A percentile compares a stretch with the other conserved stretches of the same genome.
Evolutionary conservation across 495 filamentous ascomycete species (phyloP).

Genomic region (Talaromyces wortmannii): DNA sequence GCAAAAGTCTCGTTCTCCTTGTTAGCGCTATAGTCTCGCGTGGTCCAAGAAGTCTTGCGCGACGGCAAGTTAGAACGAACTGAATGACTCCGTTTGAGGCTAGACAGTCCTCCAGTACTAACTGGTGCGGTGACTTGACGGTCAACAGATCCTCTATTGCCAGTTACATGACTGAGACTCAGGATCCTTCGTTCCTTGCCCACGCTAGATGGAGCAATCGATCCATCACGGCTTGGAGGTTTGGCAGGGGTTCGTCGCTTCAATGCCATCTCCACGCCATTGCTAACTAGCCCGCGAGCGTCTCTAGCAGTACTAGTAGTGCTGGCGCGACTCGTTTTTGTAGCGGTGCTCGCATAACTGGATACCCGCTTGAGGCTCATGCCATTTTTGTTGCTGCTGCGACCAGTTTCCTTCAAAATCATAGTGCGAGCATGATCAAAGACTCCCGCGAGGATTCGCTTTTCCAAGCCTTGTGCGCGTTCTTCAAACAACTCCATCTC

Average conservation of each 20-base stretch:
- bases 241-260: slow-evolving; percentile 37
- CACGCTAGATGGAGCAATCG: slow-evolving; percentile 42
- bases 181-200: slow-evolving; percentile 66
- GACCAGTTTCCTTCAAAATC: slow-evolving; percentile 53
- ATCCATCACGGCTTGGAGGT: slow-evolving; percentile 27
- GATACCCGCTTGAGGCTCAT: slow-evolving; percentile 74
- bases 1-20: slow-evolving; percentile 57
- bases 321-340: slow-evolving; percentile 31
- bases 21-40: slow-evolving; percentile 40
- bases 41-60: slow-evolving; percentile 73
- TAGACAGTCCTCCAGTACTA: slow-evolving; percentile 39
- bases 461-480: slow-evolving; percentile 79
- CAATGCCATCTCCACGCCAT: slow-evolving; percentile 45
- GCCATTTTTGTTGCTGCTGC: slow-evolving; percentile 24
- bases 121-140: slow-evolving; percentile 38
- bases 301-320: slow-evolving; percentile 33
- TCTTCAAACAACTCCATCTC: slow-evolving; percentile 86
- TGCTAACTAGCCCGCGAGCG: slow-evolving; percentile 33
- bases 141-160: slow-evolving; percentile 58
- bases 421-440: slow-evolving; percentile 89
- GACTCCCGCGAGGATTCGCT: slow-evolving; percentile 87
- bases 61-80: slow-evolving; percentile 56
- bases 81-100: slow-evolving; percentile 62
- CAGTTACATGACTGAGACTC: slow-evolving; percentile 79
- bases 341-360: slow-evolving; percentile 38